phyloP scores from a whole-genome alignment of 1,284 basidiomycete genomes.

The Ceratobasidium papillatum region DNA sequence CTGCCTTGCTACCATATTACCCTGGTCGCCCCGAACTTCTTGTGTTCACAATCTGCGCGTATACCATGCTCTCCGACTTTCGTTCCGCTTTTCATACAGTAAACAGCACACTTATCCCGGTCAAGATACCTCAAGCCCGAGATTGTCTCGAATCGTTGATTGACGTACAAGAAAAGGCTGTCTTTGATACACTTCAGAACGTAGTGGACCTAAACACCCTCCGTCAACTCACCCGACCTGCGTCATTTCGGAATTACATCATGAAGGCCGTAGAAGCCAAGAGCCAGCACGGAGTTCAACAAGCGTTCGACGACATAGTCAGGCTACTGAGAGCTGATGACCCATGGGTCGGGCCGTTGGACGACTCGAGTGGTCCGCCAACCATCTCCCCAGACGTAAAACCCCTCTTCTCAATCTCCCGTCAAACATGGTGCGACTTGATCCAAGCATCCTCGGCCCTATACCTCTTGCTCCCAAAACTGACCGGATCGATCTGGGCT shows the following conservation, averaged over 20 bases:
- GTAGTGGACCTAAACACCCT: constrained; percentile 60
- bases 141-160: constrained; percentile 52
- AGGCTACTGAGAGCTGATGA: constrained; percentile 60
- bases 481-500: constrained; percentile 69
- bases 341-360: constrained; percentile 56
- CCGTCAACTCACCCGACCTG: constrained; percentile 60
- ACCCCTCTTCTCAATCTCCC: constrained; percentile 58
- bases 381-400: constrained; percentile 49
- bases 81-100: constrained; percentile 59
- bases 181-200: constrained; percentile 51
- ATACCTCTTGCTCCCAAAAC: constrained; percentile 58
- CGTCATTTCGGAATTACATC: constrained; percentile 61
- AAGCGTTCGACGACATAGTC: constrained; percentile 59
- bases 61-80: constrained; percentile 65
- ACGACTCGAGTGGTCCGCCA: constrained; percentile 48
- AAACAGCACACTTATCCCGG: constrained; percentile 54
- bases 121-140: constrained; percentile 51
- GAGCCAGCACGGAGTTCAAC: constrained; percentile 54
- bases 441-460: constrained; percentile 64
- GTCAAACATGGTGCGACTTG: constrained; percentile 68
- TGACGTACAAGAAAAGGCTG: constrained; percentile 54
- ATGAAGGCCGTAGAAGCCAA: constrained; percentile 24
- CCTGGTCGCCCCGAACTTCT: constrained; percentile 54
- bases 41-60: constrained; percentile 64
- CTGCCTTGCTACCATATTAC: neutral